Evolutionary conservation across 306 rosid species (phyloP), one percentile per base, ranked within the genome.

Genomic region (Canavalia gladiata): DNA sequence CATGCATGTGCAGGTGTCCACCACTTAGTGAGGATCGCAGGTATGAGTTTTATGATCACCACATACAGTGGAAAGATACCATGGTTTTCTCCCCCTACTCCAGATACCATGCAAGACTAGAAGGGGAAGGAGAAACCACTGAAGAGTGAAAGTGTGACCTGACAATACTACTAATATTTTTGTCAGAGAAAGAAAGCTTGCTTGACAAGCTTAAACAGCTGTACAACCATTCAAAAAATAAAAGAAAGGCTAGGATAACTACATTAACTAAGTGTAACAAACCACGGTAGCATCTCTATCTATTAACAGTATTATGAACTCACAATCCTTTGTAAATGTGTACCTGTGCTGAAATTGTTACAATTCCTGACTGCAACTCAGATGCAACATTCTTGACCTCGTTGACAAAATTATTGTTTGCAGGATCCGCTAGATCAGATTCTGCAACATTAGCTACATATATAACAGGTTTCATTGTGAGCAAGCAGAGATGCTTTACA

Each of bases 361-460:
- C 99, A 66, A 93, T 76, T 87, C 97, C 94, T 43, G 92, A 95
- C 82, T 88, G 87, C 89, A 91, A 80, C 83, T 89, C 92, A 5
- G 97, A 86, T 72, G 97, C 94, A 80, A 89, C 92, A 85, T 74
- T 60, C 83, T 70, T 86, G 76, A 95, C 97, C 62, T 90, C 90
- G 64, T 79, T 87, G 78, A 95, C 94, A 55, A 83, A 86, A 73
- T 82, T 76, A 71, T 93, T 93, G 80, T 50, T 83, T 83, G 82
- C 84, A 72, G 98, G 93, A 83, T 91, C 92, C 25, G 97, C 91
- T 41, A 95, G 83, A 82, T 95, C 98, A 79, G 99, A 80, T 83
- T 95, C 98, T 2, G 97, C 96, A 82, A 95, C 98, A 87, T 95
- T 95, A 29, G 99, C 98, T 49, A 95, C 97, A 83, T 90, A 93